phyloP scores from a whole-genome alignment of 164 flowering plant species.

The Tinospora cordifolia region DNA sequence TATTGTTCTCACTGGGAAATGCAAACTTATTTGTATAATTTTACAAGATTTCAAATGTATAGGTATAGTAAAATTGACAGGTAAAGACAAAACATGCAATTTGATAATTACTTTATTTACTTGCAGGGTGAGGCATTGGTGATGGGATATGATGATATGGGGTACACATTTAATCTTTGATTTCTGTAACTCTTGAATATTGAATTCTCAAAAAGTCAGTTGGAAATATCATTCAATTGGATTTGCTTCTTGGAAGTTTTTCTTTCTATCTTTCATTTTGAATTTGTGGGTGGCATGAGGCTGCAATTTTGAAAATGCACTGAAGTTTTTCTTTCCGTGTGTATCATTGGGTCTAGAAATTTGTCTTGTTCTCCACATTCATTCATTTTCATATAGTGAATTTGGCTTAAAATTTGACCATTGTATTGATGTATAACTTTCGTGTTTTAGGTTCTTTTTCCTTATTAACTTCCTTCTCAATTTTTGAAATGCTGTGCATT shows the following conservation, averaged over 20 bases:
- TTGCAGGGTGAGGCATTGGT: slow-evolving; percentile 38
- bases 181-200: not conserved
- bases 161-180: slow-evolving; percentile 18
- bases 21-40: not conserved
- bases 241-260: not conserved
- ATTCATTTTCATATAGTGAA: not conserved
- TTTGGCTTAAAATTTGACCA: too few species aligned
- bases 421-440: too few species aligned
- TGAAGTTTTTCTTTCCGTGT: too few species aligned
- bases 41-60: not conserved
- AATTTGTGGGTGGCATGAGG: too few species aligned
- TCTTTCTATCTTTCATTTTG: not conserved
- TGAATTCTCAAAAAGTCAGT: not conserved
- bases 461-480: too few species aligned
- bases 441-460: too few species aligned
- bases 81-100: not conserved
- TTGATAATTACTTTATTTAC: slow-evolving; percentile 12
- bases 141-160: slow-evolving; percentile 40
- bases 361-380: not conserved
- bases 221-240: not conserved
- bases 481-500: too few species aligned
- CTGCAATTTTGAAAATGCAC: too few species aligned
- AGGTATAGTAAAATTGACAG: not conserved
- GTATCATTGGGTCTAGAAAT: too few species aligned
- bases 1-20: not conserved